Percentiles rank a stretch among this genome's conserved stretches.
These are phyloP conservation scores for Cercospora sesami DNA, from an alignment of 2,329 filamentous ascomycete genomes.

Conservation along the genomic window DNA sequence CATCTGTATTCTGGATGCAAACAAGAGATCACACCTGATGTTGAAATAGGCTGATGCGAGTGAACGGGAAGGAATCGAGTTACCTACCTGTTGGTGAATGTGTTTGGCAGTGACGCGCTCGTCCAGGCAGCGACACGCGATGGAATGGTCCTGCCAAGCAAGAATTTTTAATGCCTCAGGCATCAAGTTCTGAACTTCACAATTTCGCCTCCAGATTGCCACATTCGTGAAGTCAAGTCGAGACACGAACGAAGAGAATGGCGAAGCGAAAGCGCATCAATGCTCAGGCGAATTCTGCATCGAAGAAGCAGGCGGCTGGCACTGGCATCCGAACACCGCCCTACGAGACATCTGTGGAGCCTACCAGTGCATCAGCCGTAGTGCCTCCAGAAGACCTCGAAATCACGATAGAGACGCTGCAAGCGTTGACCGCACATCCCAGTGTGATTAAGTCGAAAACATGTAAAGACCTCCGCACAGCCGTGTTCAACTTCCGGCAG, in stretches of 20 bases:
- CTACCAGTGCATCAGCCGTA: constrained; percentile 11
- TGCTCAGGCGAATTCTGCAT: background rate
- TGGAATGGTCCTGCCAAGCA: background rate
- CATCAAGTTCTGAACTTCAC: background rate
- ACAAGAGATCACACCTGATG: background rate
- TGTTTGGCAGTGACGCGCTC: background rate
- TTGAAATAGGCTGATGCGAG: constrained; percentile 4
- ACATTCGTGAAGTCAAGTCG: background rate
- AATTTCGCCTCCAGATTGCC: background rate
- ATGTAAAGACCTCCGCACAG: constrained; percentile 65
- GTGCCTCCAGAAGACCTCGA: constrained; percentile 60
- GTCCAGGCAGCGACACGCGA: constrained; percentile 1
- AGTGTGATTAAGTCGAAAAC: constrained; percentile 66
- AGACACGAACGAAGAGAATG: background rate
- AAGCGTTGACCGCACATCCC: constrained; percentile 59
- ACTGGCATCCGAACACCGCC: constrained; percentile 13
- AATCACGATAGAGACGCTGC: constrained; percentile 65
- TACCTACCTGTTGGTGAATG: constrained; percentile 11
- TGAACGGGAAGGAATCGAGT: background rate
- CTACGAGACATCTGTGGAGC: constrained; percentile 8
- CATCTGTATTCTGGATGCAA: background rate
- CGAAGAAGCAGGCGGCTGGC: constrained; percentile 7
- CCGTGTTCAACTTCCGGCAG: constrained; percentile 68
- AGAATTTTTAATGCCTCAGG: background rate
- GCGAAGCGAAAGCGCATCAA: constrained; percentile 21